Base-by-base conservation (phyloP, 371 early-diverging fungal species). In the Mortierella sp. region DNA sequence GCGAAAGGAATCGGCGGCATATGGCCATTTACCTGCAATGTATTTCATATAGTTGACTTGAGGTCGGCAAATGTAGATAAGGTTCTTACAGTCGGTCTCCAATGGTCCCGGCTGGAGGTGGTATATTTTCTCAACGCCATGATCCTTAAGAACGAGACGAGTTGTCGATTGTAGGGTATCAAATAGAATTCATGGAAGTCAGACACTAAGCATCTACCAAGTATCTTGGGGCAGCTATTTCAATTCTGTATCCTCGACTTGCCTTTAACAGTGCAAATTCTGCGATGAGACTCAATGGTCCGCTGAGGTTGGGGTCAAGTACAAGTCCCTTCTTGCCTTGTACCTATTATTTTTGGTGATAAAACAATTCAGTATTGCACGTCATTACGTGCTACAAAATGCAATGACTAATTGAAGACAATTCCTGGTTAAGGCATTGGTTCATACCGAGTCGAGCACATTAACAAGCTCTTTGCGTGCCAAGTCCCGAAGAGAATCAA, bases 81-180 rank as follows among this genome's bases (percentile, higher is more conserved):
- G 70, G 64, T 88, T 90, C 49, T 85, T 85, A 76, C 90, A 86
- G 40, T 95, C 96, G 10, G 89, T 90, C 15, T 91, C 91, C 72
- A 91, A 70, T 34, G 85, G 85, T 32, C 84, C 86, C 12, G 88
- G 71, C 45, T 90, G 92, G 22, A 97, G 86, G 76, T 95, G 93
- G 82, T 91, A 95, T 53, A 97, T 93, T 84, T 95, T 96, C 69
- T 96, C 96, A 17, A 96, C 95, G 23, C 97, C 98, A 87, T 97
- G 98, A 68, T 97, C 97, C 93, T 95, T 83, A 56, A 37, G 28
- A 31, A 62, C 22, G 49, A 26, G 34, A 29, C 31, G 42, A n/a
- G 17, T 9, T 58, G 32, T 32, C 22, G 5, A 34, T 19, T 29
- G 2, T 7, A 43, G 22, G 53, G 17, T 61, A 32, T n/a, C 43